These are phyloP conservation scores for Cercospora citrullina DNA, from an alignment of 2,329 filamentous ascomycete species.

Conservation along the genomic window DNA sequence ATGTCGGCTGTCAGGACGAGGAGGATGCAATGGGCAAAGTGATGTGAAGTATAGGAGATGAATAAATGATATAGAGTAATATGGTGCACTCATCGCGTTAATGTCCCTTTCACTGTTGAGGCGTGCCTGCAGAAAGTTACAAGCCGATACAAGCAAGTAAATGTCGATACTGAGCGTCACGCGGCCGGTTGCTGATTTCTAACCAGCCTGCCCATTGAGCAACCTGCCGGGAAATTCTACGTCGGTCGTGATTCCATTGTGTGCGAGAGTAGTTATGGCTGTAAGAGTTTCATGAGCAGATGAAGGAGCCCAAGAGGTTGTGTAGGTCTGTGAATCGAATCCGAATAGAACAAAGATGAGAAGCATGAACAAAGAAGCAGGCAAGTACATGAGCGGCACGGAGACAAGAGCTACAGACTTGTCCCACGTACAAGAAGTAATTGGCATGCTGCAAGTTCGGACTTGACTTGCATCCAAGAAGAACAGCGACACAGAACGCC, in stretches of 20 bases:
- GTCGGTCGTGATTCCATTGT: neutral
- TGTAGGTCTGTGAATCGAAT: neutral
- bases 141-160: neutral
- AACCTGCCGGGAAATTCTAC: neutral
- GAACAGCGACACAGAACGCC: too few species aligned
- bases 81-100: neutral
- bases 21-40: neutral
- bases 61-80: neutral
- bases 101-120: neutral
- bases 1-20: neutral
- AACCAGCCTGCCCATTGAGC: neutral
- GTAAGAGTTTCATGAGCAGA: neutral
- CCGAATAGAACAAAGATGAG: neutral
- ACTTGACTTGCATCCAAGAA: too few species aligned
- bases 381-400: neutral
- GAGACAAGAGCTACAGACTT: neutral
- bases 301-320: neutral
- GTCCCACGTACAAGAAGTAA: neutral
- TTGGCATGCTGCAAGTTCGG: neutral
- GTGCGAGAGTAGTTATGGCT: neutral
- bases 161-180: neutral
- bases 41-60: neutral
- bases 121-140: neutral
- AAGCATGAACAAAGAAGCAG: neutral
- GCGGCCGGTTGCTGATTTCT: neutral